Evolutionary conservation across 768 basidiomycete genomes (phyloP), one percentile per base, ranked within the genome.

Genomic region (Mycena metata): DNA sequence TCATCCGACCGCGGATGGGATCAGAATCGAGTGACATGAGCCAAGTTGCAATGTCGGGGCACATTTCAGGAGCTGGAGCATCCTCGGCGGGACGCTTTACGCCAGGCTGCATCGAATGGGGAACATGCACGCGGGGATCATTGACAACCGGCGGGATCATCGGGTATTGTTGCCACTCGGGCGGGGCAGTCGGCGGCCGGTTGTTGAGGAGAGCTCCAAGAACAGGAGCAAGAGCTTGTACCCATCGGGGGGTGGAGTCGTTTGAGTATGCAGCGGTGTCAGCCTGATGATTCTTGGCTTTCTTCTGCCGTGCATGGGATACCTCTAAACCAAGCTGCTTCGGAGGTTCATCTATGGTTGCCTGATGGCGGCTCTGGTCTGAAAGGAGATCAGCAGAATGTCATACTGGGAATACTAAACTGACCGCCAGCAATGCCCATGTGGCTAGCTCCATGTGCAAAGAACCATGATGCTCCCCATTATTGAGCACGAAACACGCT

Each of bases 351-450:
- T n/a, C 8, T 4, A 13, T 21, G n/a, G 24, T 2, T 47, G 46
- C 46, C 46, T 47, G 46, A 47, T 47, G 46, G 24, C 46, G 46
- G 21, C 46, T 47, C 46, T 47, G n/a, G n/a, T n/a, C n/a, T n/a
- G n/a, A n/a, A n/a, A n/a, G n/a, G n/a, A n/a, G n/a, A n/a, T n/a
- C n/a, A n/a, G n/a, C n/a, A n/a, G n/a, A n/a, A n/a, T n/a, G n/a
- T n/a, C n/a, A n/a, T n/a, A n/a, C n/a, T n/a, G n/a, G n/a, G n/a
- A n/a, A n/a, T n/a, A n/a, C n/a, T n/a, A 47, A 47, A 59, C 57
- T n/a, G 19, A 59, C 57, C 17, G 45, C 45, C 13, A 59, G 41
- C 42, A 45, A 17, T n/a, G 57, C 57, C 57, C 42, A 46, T 35
- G 42, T 59, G 19, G 57, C 57, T 16, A 59, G 43, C 2, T 59